Conservation (phyloP, 176 grass and related monocot species). For the Rhipidocladum racemiflorum region DNA sequence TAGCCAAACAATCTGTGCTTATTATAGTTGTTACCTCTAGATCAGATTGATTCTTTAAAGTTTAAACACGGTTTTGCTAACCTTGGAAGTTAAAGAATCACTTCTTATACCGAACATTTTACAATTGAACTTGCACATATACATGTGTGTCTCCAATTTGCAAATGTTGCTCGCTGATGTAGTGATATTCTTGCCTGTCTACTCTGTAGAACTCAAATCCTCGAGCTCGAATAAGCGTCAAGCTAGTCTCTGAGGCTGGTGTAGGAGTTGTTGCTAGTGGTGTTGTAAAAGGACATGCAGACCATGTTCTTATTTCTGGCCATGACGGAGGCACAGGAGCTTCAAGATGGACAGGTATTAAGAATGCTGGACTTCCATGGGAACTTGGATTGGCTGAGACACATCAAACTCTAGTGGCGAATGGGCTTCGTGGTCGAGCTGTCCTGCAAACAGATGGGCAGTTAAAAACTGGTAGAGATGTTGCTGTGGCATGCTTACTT, state of each 20-base stretch:
- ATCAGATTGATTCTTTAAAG: neutral
- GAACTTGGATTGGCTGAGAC: constrained; percentile 97
- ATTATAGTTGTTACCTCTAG: neutral
- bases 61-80: neutral
- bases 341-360: constrained; percentile 98
- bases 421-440: constrained; percentile 89
- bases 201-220: constrained; percentile 84
- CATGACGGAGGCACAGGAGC: constrained; percentile 97
- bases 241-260: constrained; percentile 92
- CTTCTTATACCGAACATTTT: neutral
- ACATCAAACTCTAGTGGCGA: constrained; percentile 95
- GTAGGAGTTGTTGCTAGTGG: constrained; percentile 95
- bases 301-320: constrained; percentile 96
- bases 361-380: constrained; percentile 99
- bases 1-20: constrained; percentile 1
- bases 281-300: constrained; percentile 95
- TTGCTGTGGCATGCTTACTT: constrained; percentile 90
- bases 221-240: constrained; percentile 82
- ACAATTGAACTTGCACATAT: constrained; percentile 9
- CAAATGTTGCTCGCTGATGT: constrained; percentile 14
- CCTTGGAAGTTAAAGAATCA: neutral
- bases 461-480: constrained; percentile 96
- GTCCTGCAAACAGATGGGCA: constrained; percentile 96
- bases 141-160: neutral
- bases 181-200: constrained; percentile 29